Conservation (phyloP, 192 early-diverging fungal genomes). For the Rhizophagus clarus region DNA sequence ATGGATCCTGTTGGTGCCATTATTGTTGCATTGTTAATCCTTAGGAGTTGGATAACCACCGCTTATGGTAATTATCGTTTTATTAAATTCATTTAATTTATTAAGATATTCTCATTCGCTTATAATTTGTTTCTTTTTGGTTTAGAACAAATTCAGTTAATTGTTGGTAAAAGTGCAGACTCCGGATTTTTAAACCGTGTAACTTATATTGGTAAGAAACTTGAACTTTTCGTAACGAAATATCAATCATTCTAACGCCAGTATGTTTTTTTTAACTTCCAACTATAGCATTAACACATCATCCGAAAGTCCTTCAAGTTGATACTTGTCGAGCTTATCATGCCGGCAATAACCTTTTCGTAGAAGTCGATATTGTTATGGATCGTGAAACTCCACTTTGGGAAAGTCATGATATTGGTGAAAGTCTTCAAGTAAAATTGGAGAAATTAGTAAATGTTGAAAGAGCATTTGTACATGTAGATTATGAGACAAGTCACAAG, state of each 20-base stretch:
- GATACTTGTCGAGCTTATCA: slow-evolving; percentile 87
- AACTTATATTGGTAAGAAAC: slow-evolving; percentile 71
- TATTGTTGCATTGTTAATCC: slow-evolving; percentile 66
- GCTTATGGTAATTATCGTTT: slow-evolving; percentile 49
- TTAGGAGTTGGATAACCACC: slow-evolving; percentile 66
- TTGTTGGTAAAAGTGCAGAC: slow-evolving; percentile 83
- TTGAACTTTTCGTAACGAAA: not conserved
- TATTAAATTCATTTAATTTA: not conserved
- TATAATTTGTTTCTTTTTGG: not conserved
- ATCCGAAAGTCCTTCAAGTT: slow-evolving; percentile 66
- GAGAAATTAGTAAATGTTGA: slow-evolving; percentile 86
- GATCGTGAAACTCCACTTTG: slow-evolving; percentile 77
- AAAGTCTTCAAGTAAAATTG: slow-evolving; percentile 82
- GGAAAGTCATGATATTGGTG: slow-evolving; percentile 91
- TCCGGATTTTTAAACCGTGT: slow-evolving; percentile 75
- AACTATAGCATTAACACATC: slow-evolving; percentile 66
- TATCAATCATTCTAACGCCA: not conserved
- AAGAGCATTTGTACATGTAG: slow-evolving; percentile 91
- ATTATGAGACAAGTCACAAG: slow-evolving; percentile 87
- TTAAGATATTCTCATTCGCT: not conserved
- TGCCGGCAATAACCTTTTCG: slow-evolving; percentile 86
- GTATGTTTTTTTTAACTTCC: not conserved
- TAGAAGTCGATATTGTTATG: slow-evolving; percentile 96
- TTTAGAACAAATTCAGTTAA: slow-evolving; percentile 73
- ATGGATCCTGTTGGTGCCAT: slow-evolving; percentile 76